Evolutionary conservation across 129 eudicot genomes (phyloP).

Genomic region (Centaurea solstitialis): DNA sequence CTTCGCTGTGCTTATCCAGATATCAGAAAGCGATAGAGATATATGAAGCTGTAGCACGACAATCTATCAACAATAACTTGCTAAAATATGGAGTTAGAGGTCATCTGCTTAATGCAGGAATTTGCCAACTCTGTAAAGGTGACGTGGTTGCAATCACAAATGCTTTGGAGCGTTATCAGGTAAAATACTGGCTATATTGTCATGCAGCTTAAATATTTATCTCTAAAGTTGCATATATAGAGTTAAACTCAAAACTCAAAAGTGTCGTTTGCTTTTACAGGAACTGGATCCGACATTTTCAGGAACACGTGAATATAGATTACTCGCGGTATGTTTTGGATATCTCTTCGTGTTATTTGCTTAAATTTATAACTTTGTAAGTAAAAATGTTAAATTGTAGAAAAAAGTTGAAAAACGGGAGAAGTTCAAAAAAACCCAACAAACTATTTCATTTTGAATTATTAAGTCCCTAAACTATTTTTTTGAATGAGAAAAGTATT

Average conservation of each 20-base stretch:
- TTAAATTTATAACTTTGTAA: background rate
- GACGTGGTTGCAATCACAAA: conserved; percentile 59
- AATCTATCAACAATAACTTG: conserved; percentile 54
- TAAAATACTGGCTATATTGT: conserved; percentile 6
- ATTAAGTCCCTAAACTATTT: too few relatives aligned
- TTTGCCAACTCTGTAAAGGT: conserved; percentile 70
- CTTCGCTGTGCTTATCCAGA: conserved; percentile 27
- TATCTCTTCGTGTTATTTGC: background rate
- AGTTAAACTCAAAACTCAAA: background rate
- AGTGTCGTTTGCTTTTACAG: conserved; percentile 31
- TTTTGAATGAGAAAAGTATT: too few relatives aligned
- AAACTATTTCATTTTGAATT: too few relatives aligned
- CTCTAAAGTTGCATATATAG: background rate
- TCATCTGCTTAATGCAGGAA: conserved; percentile 71
- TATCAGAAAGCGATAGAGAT: conserved; percentile 56
- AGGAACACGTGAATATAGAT: conserved; percentile 58
- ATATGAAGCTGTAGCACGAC: conserved; percentile 56
- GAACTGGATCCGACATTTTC: conserved; percentile 66
- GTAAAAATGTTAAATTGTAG: background rate
- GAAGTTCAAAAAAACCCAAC: too few relatives aligned
- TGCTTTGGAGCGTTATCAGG: conserved; percentile 72
- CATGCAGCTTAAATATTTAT: background rate
- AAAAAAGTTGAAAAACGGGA: background rate
- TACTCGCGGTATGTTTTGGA: conserved; percentile 47
- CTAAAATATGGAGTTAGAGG: conserved; percentile 71